These are phyloP conservation scores for Ilyonectria robusta DNA, from an alignment of 2,329 filamentous ascomycete genomes.

Conservation along the genomic window DNA sequence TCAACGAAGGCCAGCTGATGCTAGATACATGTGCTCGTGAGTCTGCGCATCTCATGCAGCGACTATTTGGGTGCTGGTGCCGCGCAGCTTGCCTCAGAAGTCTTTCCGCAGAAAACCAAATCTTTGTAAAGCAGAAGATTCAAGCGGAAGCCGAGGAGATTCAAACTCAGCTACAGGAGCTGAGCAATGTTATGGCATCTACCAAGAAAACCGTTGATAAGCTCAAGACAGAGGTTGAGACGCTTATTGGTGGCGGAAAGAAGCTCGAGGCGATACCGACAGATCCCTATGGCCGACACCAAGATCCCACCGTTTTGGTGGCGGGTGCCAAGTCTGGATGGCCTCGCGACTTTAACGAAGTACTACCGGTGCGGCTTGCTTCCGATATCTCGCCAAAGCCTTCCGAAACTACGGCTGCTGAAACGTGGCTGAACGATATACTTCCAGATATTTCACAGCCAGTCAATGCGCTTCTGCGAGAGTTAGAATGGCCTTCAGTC, in stretches of 20 bases:
- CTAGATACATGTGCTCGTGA: too few relatives aligned
- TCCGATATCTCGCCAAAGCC: too few relatives aligned
- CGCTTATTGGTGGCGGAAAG: not conserved
- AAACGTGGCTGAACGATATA: too few relatives aligned
- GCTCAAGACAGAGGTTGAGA: not conserved
- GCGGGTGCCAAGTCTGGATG: not conserved
- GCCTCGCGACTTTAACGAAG: not conserved
- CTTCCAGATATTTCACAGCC: not conserved
- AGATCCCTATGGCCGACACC: not conserved
- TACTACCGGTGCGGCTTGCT: not conserved
- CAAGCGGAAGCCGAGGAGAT: not conserved
- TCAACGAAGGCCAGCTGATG: not conserved
- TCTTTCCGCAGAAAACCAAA: not conserved
- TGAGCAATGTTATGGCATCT: not conserved
- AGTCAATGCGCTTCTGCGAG: too few relatives aligned
- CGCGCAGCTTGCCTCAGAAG: too few relatives aligned
- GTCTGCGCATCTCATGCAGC: too few relatives aligned
- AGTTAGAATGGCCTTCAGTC: too few relatives aligned
- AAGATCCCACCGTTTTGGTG: not conserved
- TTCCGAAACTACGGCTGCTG: too few relatives aligned
- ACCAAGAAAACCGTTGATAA: too few relatives aligned
- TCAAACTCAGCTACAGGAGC: not conserved
- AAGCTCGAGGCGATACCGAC: not conserved
- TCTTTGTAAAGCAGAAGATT: not conserved
- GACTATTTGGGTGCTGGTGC: too few relatives aligned